A percentile compares a stretch with the other conserved stretches of the same genome.
Evolutionary conservation across 2,329 filamentous ascomycete genomes (phyloP).

Genomic region (Pyrenophora seminiperda): DNA sequence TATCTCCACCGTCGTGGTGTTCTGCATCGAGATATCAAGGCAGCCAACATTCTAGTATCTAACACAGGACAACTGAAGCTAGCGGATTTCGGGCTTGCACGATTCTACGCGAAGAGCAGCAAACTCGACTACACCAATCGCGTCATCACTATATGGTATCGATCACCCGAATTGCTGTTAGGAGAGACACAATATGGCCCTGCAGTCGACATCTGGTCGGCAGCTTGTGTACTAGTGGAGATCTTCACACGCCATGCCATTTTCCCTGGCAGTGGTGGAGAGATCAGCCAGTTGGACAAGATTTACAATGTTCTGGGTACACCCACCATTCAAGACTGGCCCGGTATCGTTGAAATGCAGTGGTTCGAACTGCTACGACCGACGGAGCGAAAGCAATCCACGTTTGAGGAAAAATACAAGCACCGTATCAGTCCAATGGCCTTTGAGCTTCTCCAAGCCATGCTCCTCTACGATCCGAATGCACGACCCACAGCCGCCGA

Average conservation of each 20-base stretch:
- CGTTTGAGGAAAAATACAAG: slow-evolving; percentile 83
- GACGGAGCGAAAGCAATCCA: slow-evolving; percentile 70
- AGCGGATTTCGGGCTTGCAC: slow-evolving; percentile 92
- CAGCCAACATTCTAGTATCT: slow-evolving; percentile 94
- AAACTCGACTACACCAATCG: slow-evolving; percentile 97
- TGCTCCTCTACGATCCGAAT: slow-evolving; percentile 88
- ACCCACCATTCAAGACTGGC: slow-evolving; percentile 83
- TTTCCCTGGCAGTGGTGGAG: slow-evolving; percentile 93
- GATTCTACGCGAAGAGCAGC: slow-evolving; percentile 91
- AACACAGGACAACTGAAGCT: slow-evolving; percentile 87
- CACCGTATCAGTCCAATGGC: slow-evolving; percentile 78
- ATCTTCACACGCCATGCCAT: slow-evolving; percentile 94
- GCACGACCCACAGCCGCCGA: slow-evolving; percentile 83
- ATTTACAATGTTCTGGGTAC: slow-evolving; percentile 94
- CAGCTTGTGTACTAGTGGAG: slow-evolving; percentile 93
- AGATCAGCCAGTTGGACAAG: slow-evolving; percentile 93
- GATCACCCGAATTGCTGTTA: slow-evolving; percentile 89
- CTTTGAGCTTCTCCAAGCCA: slow-evolving; percentile 78
- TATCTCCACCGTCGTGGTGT: slow-evolving; percentile 94
- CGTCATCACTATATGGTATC: slow-evolving; percentile 99
- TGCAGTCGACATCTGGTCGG: slow-evolving; percentile 96
- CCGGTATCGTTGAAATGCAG: slow-evolving; percentile 86
- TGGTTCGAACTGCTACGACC: slow-evolving; percentile 95
- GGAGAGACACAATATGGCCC: slow-evolving; percentile 96
- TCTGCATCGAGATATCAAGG: slow-evolving; percentile 96